Percentiles rank a stretch among this genome's conserved stretches.
phyloP scores from a whole-genome alignment of 257 asterid species.

The Galeopsis tetrahit region DNA sequence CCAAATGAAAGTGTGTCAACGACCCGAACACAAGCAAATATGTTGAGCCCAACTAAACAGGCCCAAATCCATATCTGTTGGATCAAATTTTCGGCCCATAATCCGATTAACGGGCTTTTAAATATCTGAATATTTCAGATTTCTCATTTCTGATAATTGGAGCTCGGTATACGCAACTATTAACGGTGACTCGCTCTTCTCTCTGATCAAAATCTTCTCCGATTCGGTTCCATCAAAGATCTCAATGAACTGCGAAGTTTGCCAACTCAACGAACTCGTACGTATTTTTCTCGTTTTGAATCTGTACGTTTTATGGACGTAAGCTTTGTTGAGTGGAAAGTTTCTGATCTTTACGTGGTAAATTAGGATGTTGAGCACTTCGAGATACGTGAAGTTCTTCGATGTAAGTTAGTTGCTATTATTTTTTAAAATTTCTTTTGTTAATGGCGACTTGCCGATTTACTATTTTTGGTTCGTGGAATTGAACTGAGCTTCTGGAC shows the following conservation, averaged over 20 bases:
- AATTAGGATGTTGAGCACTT: constrained; percentile 92
- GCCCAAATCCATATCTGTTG: no score
- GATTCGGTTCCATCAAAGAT: constrained; percentile 17
- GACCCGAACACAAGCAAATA: no score
- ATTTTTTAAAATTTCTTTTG: neutral
- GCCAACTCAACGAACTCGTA: constrained; percentile 93
- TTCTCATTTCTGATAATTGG: neutral
- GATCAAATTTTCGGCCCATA: no score
- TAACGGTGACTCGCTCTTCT: constrained; percentile 4
- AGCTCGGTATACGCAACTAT: constrained; percentile 3
- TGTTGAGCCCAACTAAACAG: no score
- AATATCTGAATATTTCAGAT: no score
- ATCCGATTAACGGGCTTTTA: no score
- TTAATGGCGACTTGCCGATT: constrained; percentile 13
- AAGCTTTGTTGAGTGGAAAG: neutral
- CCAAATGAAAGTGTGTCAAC: no score
- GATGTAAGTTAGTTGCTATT: constrained; percentile 60
- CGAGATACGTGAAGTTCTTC: constrained; percentile 90
- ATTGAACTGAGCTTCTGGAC: constrained; percentile 24
- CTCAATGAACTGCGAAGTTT: constrained; percentile 83
- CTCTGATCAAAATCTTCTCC: constrained; percentile 30
- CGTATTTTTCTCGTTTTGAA: constrained; percentile 31
- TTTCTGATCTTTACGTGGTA: constrained; percentile 23
- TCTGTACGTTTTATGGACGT: neutral
- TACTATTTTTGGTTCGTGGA: constrained; percentile 20